A percentile compares a stretch with the other conserved stretches of the same genome.
These are phyloP conservation scores for Capsicum baccatum DNA, from an alignment of 257 asterid genomes.

Conservation along the genomic window DNA sequence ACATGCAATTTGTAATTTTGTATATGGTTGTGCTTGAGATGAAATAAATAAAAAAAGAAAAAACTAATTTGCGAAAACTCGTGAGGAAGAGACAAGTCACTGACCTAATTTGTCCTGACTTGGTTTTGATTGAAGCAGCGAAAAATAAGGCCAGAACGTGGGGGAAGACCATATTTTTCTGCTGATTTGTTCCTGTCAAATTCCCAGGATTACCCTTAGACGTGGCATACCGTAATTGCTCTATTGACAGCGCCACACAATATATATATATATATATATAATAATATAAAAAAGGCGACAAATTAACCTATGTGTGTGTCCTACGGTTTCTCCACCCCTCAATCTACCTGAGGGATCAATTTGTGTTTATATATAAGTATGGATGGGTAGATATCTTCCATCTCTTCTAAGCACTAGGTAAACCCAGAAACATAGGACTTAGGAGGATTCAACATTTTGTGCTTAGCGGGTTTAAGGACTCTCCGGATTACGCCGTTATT, in stretches of 20 bases:
- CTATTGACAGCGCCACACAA: slow-evolving; percentile 3
- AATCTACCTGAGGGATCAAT: slow-evolving; percentile 2
- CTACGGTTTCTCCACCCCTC: slow-evolving; percentile 23
- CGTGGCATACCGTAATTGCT: slow-evolving; percentile 31
- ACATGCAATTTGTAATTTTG: slow-evolving; percentile 18
- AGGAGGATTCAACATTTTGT: neutral
- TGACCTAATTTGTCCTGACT: slow-evolving; percentile 22
- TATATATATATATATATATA: neutral
- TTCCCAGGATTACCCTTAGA: slow-evolving; percentile 20
- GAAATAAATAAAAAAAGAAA: neutral
- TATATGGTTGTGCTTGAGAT: neutral
- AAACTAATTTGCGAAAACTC: slow-evolving; percentile 1
- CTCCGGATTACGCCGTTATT: neutral
- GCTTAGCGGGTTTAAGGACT: neutral
- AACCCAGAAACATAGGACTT: slow-evolving; percentile 13
- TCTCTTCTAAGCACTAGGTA: neutral
- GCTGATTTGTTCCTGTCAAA: neutral
- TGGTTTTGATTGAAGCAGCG: slow-evolving; percentile 25
- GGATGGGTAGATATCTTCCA: neutral
- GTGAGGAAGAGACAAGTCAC: slow-evolving; percentile 20
- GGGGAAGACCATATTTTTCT: slow-evolving; percentile 11
- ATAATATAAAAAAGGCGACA: neutral
- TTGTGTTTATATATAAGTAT: neutral
- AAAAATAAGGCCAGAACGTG: slow-evolving; percentile 17
- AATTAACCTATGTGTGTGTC: neutral